Evolutionary conservation across 345 rosid genomes (phyloP), one percentile per base, ranked within the genome.

Genomic region (Camelina hispida): DNA sequence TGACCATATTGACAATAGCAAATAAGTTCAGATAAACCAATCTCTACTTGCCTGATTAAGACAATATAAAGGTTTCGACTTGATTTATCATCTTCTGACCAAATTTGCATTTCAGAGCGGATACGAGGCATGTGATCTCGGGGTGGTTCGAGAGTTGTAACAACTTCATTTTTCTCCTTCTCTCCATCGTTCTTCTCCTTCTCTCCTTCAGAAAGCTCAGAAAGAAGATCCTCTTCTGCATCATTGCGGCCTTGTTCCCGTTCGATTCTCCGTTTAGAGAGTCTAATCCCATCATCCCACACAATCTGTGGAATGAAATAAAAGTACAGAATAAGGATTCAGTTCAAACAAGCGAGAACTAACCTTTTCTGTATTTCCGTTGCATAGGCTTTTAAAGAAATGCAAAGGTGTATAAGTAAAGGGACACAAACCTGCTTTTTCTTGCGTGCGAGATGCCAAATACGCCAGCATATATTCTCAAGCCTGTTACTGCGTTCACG

Each of bases 391-490:
- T 40, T 9, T 28, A 30, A 66, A 17, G 14, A 52, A 53, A 42
- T 43, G 42, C 9, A 38, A 2, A 9, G 1, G 6, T 14, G 34
- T 46, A 40, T 54, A 35, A 47, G 5, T 7, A 7, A 8, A 42
- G 22, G 51, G 28, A 58, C 12, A 30, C 30, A 0, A 73, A 89
- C 98, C 89, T 93, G 90, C 68, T 90, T 93, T 85, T 85, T 91
- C 71, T 82, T 87, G 60, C 97, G 97, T 62, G 96, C 93, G 56
- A 93, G 95, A 86, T 93, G 95, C 97, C 98, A 93, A 76, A 93
- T 91, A 7, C 97, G 86, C 98, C 98, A 93, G 87, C 97, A 91
- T 86, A 93, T 85, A 66, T 91, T 93, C 84, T 93, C 98, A 32
- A 89, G 93, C 81, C 97, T 84, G 81, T 89, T 93, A 59, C 87